phyloP scores from a whole-genome alignment of 768 basidiomycete genomes.

The Rhizopogon vinicolor region DNA sequence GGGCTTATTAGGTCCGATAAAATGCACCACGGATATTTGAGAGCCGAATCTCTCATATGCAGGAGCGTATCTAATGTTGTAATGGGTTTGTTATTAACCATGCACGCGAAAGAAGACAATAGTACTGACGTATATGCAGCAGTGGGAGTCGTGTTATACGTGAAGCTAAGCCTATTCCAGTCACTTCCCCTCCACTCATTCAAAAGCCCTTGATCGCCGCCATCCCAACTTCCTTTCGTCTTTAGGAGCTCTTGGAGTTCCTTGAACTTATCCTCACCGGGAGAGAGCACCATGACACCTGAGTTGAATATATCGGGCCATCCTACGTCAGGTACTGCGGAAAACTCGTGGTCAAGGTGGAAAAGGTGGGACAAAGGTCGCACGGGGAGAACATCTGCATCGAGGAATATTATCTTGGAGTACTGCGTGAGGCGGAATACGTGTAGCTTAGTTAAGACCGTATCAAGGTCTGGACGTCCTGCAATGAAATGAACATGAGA shows the following conservation, averaged over 20 bases:
- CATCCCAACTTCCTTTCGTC: conserved; percentile 88
- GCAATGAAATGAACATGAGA: conserved; percentile 9
- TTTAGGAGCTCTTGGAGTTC: conserved; percentile 67
- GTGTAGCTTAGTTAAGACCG: conserved; percentile 95
- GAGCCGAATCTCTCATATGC: conserved; percentile 93
- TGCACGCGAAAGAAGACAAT: conserved; percentile 9
- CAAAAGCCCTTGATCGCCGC: conserved; percentile 96
- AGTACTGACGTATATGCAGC: conserved; percentile 88
- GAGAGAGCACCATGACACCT: conserved; percentile 85
- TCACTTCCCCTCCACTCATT: conserved; percentile 88
- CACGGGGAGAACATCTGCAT: conserved; percentile 87
- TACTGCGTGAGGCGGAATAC: conserved; percentile 89
- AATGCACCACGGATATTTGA: conserved; percentile 83
- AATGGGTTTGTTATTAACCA: conserved; percentile 23
- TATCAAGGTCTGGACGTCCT: conserved; percentile 93
- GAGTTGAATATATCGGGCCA: conserved; percentile 99
- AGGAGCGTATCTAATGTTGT: conserved; percentile 75
- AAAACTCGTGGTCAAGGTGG: conserved; percentile 72
- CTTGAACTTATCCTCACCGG: conserved; percentile 78
- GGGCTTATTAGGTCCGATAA: conserved; percentile 95
- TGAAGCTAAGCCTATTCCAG: conserved; percentile 96
- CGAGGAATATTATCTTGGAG: conserved; percentile 83
- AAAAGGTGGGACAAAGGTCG: conserved; percentile 94
- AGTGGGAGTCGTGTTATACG: conserved; percentile 97
- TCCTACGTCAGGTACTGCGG: conserved; percentile 94